Evolutionary conservation across 2,329 filamentous ascomycete genomes (phyloP), one percentile per base, ranked within the genome.

Genomic region (Coniochaeta sp.): DNA sequence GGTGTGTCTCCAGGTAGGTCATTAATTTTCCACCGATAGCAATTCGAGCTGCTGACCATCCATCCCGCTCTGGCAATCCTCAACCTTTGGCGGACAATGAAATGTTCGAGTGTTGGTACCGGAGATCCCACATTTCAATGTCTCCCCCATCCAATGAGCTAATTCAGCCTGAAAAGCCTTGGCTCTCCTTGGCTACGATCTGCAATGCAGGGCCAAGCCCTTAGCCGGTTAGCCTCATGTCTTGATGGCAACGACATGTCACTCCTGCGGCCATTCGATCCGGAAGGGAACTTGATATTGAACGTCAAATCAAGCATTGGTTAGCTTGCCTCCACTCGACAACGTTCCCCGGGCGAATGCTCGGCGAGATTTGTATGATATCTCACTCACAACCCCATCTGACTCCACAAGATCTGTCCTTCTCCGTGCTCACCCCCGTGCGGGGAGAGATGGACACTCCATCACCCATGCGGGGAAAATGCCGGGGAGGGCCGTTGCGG

Each of bases 91-190:
- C 18, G 26, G 26, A n/a, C n/a, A n/a, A n/a, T n/a, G n/a, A n/a
- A n/a, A n/a, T n/a, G n/a, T n/a, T n/a, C n/a, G n/a, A 30, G 18
- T 42, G 38, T 42, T 24, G 38, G n/a, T n/a, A 42, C 38, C 18
- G 38, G 38, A 22, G 38, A 42, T n/a, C 6, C 38, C 38, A 42
- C 38, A 42, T 42, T 42, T 42, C 2, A 22, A 42, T 3, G 7
- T 7, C 26, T 14, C n/a, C n/a, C 9, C 8, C 3, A 22, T 30
- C 45, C 45, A 48, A 48, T 48, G 26, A 48, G 2, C 45, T 18
- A 18, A 48, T 48, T 48, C 45, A 48, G 45, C 45, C 45, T 48
- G 45, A 48, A 48, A 22, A 6, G 45, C 45, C 45, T 31, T 28
- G 42, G 42, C 20, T 26, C 6, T 18, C 33, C 22, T 3, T 38